phyloP scores from a whole-genome alignment of 1,284 basidiomycete species.

The Heterobasidion irregulare region DNA sequence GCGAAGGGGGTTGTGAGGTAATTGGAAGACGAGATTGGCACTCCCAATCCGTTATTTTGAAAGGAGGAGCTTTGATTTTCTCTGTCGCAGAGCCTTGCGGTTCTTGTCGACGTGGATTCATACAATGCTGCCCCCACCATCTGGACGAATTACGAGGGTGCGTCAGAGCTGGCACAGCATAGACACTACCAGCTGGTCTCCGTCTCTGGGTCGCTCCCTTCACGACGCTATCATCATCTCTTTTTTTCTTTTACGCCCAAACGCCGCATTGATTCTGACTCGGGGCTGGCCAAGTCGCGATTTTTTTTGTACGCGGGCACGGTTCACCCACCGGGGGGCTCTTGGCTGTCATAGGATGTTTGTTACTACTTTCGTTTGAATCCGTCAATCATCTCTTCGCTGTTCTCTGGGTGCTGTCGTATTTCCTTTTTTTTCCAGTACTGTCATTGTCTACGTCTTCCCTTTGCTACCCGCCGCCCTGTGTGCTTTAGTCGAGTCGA shows the following conservation, averaged over 20 bases:
- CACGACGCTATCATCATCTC: background rate
- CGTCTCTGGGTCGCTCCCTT: background rate
- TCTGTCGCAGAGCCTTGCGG: background rate
- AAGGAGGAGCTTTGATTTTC: background rate
- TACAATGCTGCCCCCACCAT: background rate
- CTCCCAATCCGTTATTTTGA: background rate
- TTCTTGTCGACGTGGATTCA: background rate
- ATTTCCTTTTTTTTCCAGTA: background rate
- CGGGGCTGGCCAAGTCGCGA: background rate
- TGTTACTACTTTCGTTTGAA: background rate
- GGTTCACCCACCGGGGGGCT: background rate
- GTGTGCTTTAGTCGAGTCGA: background rate
- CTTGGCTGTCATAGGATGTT: background rate
- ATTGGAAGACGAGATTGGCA: background rate
- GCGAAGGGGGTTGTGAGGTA: background rate
- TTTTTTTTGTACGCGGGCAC: background rate
- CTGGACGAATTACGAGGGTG: background rate
- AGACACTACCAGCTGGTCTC: background rate
- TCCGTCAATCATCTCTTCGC: background rate
- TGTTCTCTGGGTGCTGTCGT: background rate
- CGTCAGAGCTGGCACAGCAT: background rate
- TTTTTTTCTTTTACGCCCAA: background rate
- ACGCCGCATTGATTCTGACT: background rate
- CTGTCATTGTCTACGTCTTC: background rate
- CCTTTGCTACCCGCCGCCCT: background rate